Base-by-base conservation (phyloP, 2,329 filamentous ascomycete genomes). In the Uncinocarpus reesii region DNA sequence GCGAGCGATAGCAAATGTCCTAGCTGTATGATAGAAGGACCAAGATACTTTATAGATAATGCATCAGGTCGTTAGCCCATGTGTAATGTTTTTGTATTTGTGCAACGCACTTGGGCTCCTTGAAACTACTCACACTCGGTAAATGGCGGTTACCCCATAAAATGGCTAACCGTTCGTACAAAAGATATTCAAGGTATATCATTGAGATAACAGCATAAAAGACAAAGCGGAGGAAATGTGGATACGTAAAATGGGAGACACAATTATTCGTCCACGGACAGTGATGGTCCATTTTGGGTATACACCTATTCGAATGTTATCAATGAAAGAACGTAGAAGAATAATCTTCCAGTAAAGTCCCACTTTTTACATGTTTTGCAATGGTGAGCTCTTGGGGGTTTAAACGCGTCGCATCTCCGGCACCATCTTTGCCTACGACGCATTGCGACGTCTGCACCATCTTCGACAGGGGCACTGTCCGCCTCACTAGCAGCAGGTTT, bases 211-310 rank as follows among this genome's bases (percentile, higher is more conserved):
- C 75, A 1, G 77, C 71, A 56, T 78, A 82, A 53, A 76, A 70
- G 35, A 83, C 62, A 59, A 82, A 81, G 18, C 79, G 78, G 13
- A 81, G 62, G 59, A 82, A 83, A 58, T 82, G 79, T 1, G 79
- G 79, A 52, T 80, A 76, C 0, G 78, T 81, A 54, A 75, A 75
- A 62, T 82, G 74, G 35, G 79, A 82, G 46, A 83, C 78, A 57
- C 79, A 83, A 57, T 82, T 82, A 28, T 66, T 68, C 20, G 78
- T 81, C 79, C 79, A 83, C 5, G 79, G 77, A 59, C 79, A 83
- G 59, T 83, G 79, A 58, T 81, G 78, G 60, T 81, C 78, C 78
- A 80, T 80, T 61, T 79, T 80, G 0, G 76, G 76, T 42, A 81
- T 74, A 56, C 78, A 80, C 64, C 76, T 78, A 26, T 38, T 7